phyloP scores from a whole-genome alignment of 441 rosid genomes.

The Pelargonium fulgidum region DNA sequence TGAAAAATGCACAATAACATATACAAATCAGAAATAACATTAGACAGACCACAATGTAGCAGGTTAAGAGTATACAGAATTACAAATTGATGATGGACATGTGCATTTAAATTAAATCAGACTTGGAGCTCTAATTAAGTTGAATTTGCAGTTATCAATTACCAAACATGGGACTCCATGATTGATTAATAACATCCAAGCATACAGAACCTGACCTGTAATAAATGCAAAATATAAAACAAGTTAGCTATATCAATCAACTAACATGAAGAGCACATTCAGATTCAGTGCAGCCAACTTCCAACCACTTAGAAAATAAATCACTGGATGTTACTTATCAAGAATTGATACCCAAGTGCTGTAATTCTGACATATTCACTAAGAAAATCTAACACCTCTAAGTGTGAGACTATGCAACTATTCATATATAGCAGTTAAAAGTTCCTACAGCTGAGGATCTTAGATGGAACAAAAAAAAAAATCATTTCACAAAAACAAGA shows the following conservation, averaged over 20 bases:
- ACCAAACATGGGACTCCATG: conserved; percentile 90
- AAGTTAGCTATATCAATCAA: conserved; percentile 2
- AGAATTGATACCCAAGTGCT: not conserved
- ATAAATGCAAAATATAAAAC: conserved; percentile 15
- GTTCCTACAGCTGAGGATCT: conserved; percentile 4
- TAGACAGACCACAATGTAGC: not conserved
- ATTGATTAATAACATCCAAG: conserved; percentile 73
- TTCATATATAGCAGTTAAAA: not conserved
- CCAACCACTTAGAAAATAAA: not conserved
- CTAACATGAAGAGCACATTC: conserved; percentile 6
- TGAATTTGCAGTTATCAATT: conserved; percentile 19
- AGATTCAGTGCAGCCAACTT: conserved; percentile 9
- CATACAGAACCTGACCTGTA: conserved; percentile 71
- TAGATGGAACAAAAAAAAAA: not conserved
- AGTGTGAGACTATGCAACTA: not conserved
- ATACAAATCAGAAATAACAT: too few species aligned
- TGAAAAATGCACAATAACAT: too few species aligned
- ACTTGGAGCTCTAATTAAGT: conserved; percentile 1
- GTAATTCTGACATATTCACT: too few species aligned
- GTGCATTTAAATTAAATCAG: not conserved
- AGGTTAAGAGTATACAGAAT: not conserved
- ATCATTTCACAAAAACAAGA: not conserved
- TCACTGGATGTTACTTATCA: not conserved
- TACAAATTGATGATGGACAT: not conserved
- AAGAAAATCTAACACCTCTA: too few species aligned